A percentile compares a stretch with the other conserved stretches of the same genome.
Conservation (phyloP, 2,329 filamentous ascomycete genomes). For the Alternaria infectoria region DNA sequence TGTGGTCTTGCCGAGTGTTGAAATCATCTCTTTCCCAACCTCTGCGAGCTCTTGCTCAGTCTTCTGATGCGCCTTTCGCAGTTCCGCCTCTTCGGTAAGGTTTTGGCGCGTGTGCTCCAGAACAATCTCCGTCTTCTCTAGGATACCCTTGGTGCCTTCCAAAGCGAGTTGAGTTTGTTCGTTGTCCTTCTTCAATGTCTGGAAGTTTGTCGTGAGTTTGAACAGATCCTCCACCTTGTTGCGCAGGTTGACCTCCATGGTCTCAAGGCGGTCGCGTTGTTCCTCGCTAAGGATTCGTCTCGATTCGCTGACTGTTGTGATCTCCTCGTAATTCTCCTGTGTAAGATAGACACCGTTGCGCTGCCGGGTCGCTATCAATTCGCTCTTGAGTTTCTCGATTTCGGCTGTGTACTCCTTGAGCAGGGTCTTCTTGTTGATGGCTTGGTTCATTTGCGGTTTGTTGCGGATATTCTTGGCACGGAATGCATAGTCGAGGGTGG, state of each 20-base stretch:
- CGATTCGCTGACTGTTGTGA: constrained; percentile 91
- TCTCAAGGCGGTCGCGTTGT: constrained; percentile 88
- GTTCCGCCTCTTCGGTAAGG: constrained; percentile 77
- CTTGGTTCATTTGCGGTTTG: constrained; percentile 92
- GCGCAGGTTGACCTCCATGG: constrained; percentile 85
- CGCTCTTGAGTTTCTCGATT: constrained; percentile 92
- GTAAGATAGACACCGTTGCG: constrained; percentile 95
- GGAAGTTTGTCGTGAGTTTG: constrained; percentile 83
- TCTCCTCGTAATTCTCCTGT: constrained; percentile 86
- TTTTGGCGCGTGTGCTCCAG: constrained; percentile 76
- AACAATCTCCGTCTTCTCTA: constrained; percentile 88
- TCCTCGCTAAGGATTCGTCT: constrained; percentile 90
- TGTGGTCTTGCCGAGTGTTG: constrained; percentile 78
- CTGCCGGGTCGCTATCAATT: constrained; percentile 89
- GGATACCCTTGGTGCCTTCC: constrained; percentile 78
- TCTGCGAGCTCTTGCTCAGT: constrained; percentile 79
- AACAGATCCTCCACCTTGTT: constrained; percentile 96
- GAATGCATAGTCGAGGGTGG: constrained; percentile 96
- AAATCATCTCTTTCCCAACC: constrained; percentile 77
- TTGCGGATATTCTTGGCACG: constrained; percentile 98
- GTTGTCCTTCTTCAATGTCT: constrained; percentile 86
- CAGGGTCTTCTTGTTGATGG: constrained; percentile 90
- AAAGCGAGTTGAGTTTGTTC: constrained; percentile 75
- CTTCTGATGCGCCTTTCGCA: constrained; percentile 83
- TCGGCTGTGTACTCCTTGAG: constrained; percentile 88